phyloP scores from a whole-genome alignment of 1,284 basidiomycete genomes.

The Trametes hirsuta region DNA sequence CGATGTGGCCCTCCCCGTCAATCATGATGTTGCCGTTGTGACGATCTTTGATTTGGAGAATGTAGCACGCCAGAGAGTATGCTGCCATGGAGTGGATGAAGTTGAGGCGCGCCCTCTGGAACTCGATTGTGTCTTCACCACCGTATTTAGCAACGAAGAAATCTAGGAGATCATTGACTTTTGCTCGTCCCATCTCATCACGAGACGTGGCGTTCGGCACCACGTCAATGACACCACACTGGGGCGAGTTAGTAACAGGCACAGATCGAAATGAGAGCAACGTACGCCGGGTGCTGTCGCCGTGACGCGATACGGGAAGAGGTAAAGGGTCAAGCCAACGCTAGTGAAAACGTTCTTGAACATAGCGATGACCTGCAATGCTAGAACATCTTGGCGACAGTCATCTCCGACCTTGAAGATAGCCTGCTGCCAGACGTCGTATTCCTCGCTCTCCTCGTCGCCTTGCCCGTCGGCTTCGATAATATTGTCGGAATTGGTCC shows the following conservation, averaged over 20 bases:
- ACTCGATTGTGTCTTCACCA: conserved; percentile 84
- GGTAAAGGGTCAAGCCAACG: conserved; percentile 89
- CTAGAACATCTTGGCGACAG: conserved; percentile 96
- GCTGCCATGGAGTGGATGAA: conserved; percentile 99
- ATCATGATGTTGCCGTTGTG: conserved; percentile 99
- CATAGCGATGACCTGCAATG: conserved; percentile 98
- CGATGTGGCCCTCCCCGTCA: conserved; percentile 93
- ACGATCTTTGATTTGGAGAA: conserved; percentile 95
- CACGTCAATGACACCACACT: conserved; percentile 99
- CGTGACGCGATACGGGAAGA: conserved; percentile 97
- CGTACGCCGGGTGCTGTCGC: conserved; percentile 94
- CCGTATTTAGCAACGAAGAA: conserved; percentile 98
- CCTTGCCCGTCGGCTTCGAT: conserved; percentile 63
- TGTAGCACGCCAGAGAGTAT: conserved; percentile 98
- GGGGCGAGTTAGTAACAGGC: conserved; percentile 11
- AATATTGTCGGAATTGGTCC: conserved; percentile 69
- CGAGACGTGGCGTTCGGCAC: conserved; percentile 98
- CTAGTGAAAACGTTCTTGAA: conserved; percentile 97
- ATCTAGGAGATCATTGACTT: conserved; percentile 93
- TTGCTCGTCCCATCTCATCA: conserved; percentile 99
- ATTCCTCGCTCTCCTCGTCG: conserved; percentile 63
- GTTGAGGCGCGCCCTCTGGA: conserved; percentile 93
- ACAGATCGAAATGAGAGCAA: conserved; percentile 19
- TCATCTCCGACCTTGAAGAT: conserved; percentile 99
- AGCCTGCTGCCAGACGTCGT: conserved; percentile 96